These are phyloP conservation scores for Pythium angustatum DNA, from an alignment of 352 stramenopile genomes.

Conservation along the genomic window DNA sequence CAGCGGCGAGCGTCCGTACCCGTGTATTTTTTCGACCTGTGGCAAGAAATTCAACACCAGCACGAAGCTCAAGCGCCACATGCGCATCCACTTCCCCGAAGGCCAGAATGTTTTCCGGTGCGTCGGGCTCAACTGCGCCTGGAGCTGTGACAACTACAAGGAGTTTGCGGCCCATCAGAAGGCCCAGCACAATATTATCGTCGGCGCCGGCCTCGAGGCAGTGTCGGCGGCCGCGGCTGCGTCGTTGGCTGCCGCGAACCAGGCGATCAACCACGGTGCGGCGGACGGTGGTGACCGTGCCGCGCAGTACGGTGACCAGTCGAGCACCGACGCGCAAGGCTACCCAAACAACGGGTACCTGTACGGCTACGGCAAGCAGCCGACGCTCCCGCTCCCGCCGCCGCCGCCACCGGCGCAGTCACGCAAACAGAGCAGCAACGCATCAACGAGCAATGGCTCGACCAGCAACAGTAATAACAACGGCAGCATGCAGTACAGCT, in stretches of 20 bases:
- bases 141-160: conserved; percentile 85
- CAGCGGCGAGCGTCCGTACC: conserved; percentile 79
- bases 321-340: conserved; percentile 5
- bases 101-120: conserved; percentile 76
- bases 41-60: conserved; percentile 88
- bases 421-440: conserved; percentile 22
- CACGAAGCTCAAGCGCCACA: conserved; percentile 89
- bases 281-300: conserved; percentile 3
- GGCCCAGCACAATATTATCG: conserved; percentile 70
- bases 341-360: conserved; percentile 23
- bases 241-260: not conserved
- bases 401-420: conserved; percentile 18
- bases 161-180: conserved; percentile 79
- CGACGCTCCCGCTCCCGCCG: conserved; percentile 11
- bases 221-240: conserved; percentile 14
- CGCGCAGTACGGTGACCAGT: conserved; percentile 19
- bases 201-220: conserved; percentile 37
- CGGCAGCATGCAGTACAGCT: conserved; percentile 14
- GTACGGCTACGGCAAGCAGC: conserved; percentile 25
- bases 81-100: conserved; percentile 86
- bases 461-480: conserved; percentile 1
- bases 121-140: conserved; percentile 53
- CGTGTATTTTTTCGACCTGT: conserved; percentile 74
- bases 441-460: not conserved
- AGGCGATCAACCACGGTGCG: not conserved